Evolutionary conservation across 768 basidiomycete genomes (phyloP), one percentile per base, ranked within the genome.

Genomic region (Dioszegia aurantiaca): DNA sequence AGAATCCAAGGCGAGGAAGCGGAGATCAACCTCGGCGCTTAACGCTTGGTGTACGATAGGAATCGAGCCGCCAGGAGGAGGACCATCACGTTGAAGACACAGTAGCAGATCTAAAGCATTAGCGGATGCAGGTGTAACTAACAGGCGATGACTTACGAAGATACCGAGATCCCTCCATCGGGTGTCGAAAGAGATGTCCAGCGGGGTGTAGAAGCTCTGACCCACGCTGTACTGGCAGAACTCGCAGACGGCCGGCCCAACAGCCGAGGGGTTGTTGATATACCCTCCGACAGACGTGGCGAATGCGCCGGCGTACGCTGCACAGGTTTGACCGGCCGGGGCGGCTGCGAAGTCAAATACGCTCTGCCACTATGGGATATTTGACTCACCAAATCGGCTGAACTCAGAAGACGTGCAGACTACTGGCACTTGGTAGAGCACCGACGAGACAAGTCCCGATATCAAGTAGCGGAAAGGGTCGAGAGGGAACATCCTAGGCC

Each of bases 271-370:
- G 68, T 91, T 87, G 61, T 86, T 82, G 19, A 95, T 76, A 76
- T 93, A 93, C 0, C 89, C 90, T 1, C 88, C 88, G 44, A 83
- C 81, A 0, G 74, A 77, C 0, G 61, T 61, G 5, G 87, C 83
- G 75, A 89, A 93, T 9, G 82, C 80, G n/a, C 80, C 77, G 0
- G 86, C 89, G 86, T 87, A 94, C 3, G 81, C 64, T 11, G 64
- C 64, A 70, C 91, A 94, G 0, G 86, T 88, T 72, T 90, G 84
- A 3, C 85, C 86, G 3, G 80, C 61, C 0, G 91, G 91, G 1
- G 90, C 86, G 57, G 81, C 65, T 69, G 33, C 14, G 12, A 14
- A 10, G n/a, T 31, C 3, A 39, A 31, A 23, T 47, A n/a, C n/a
- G n/a, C n/a, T n/a, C n/a, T n/a, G n/a, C n/a, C n/a, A n/a, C n/a